phyloP scores from a whole-genome alignment of 768 basidiomycete genomes.

The Calocera viscosa region DNA sequence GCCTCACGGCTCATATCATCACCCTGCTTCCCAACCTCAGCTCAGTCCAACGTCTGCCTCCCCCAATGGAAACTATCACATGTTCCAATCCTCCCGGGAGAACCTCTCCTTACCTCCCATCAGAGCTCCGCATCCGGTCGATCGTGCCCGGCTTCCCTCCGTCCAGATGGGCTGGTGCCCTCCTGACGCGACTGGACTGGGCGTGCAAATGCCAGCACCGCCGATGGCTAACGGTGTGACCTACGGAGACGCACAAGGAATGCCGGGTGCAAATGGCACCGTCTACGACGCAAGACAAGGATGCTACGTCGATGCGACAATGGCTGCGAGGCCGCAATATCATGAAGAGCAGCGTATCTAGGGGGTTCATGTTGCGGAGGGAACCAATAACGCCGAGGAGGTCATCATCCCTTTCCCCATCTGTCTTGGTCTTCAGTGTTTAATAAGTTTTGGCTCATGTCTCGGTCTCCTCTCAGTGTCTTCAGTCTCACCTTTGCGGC shows the following conservation, averaged over 20 bases:
- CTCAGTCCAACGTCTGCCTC: background rate
- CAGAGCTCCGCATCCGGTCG: background rate
- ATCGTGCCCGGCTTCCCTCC: background rate
- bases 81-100: slow-evolving; percentile 5
- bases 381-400: background rate
- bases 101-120: background rate
- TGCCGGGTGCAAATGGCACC: background rate
- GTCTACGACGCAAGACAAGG: background rate
- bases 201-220: background rate
- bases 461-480: too few relatives aligned
- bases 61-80: background rate
- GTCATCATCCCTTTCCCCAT: background rate
- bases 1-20: background rate
- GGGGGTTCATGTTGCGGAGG: background rate
- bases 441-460: background rate
- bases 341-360: background rate
- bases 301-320: background rate
- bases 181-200: background rate
- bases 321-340: background rate
- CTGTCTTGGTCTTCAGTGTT: background rate
- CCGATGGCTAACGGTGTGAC: background rate
- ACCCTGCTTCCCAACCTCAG: background rate
- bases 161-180: background rate
- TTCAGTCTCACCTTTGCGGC: too few relatives aligned
- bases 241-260: background rate